Conservation (phyloP, 495 filamentous ascomycete species). For the Chaetomium tenue region DNA sequence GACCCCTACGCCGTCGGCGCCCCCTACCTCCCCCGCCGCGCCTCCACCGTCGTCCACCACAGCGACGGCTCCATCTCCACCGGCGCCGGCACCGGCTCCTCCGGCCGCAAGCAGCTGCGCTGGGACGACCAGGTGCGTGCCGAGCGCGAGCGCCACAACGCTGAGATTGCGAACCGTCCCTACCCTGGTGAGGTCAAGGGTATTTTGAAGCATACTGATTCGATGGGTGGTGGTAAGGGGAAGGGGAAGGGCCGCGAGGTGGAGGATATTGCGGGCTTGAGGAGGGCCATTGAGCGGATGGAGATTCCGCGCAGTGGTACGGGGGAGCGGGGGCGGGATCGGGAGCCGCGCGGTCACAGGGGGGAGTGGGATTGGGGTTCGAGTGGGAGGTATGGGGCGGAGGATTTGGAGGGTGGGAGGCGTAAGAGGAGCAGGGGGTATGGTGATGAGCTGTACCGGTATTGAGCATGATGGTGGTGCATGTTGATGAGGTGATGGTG, state of each 20-base stretch:
- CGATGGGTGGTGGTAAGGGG: conserved; percentile 16
- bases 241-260: conserved; percentile 19
- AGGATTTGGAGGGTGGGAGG: conserved; percentile 10
- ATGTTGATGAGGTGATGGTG: neutral
- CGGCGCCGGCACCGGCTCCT: conserved; percentile 28
- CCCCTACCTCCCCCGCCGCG: conserved; percentile 20
- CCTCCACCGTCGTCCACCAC: conserved; percentile 32
- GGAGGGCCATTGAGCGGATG: conserved; percentile 32
- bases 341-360: conserved; percentile 11
- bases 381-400: conserved; percentile 10
- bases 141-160: conserved; percentile 33
- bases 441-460: too few species aligned
- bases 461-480: too few species aligned
- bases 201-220: conserved; percentile 33
- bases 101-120: conserved; percentile 34
- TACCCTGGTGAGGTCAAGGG: conserved; percentile 28
- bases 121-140: conserved; percentile 37
- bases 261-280: conserved; percentile 28
- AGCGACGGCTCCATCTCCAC: conserved; percentile 28
- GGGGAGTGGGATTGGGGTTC: neutral
- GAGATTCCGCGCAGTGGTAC: conserved; percentile 16
- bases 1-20: conserved; percentile 6
- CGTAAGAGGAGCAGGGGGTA: neutral
- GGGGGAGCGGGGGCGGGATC: conserved; percentile 1
- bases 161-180: conserved; percentile 39